Base-by-base conservation (phyloP, 2,329 filamentous ascomycete species). In the Emmonsiellopsis sp. region DNA sequence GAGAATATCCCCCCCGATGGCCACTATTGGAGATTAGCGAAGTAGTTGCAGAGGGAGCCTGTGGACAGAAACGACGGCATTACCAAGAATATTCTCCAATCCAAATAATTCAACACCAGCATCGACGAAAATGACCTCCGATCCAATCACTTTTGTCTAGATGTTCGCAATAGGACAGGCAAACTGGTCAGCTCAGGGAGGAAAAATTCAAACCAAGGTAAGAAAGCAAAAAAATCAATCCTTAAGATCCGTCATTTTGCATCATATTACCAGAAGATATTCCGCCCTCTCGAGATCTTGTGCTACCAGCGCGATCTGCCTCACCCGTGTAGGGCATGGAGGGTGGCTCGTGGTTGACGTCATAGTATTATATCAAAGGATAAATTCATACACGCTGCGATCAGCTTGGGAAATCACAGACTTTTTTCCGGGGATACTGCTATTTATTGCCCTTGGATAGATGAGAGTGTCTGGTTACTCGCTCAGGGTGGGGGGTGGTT, bases 1-100 rank as follows among this genome's bases (percentile, higher is more conserved):
- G 44, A 76, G 68, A 16, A 74, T 59, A 40, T 75, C 72, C 41
- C 73, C 72, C 3, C 73, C 72, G 3, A 75, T 61, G 3, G 73
- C 63, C 44, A 74, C 70, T 73, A 50, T 38, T 15, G 20, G 1
- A 34, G 10, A 32, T 31, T 38, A 52, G n/a, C n/a, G 38, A 6
- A 38, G 41, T 40, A 35, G 13, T n/a, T 34, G 4, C n/a, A 5
- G 15, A n/a, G n/a, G 16, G 35, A 9, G 1, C 9, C 10, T 34
- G 4, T 46, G 15, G 26, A 45, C 9, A 7, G 10, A 7, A n/a
- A n/a, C 15, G 10, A 26, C 8, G 7, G 7, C 9, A 57, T 50
- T 57, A 72, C 70, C 56, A 26, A 74, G 56, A 54, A 73, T 64
- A 57, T 74, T 75, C 56, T 68, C 65, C 35, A 73, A 55, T 0